Evolutionary conservation across 345 rosid genomes (phyloP).

Genomic region (Excoecaria agallocha): DNA sequence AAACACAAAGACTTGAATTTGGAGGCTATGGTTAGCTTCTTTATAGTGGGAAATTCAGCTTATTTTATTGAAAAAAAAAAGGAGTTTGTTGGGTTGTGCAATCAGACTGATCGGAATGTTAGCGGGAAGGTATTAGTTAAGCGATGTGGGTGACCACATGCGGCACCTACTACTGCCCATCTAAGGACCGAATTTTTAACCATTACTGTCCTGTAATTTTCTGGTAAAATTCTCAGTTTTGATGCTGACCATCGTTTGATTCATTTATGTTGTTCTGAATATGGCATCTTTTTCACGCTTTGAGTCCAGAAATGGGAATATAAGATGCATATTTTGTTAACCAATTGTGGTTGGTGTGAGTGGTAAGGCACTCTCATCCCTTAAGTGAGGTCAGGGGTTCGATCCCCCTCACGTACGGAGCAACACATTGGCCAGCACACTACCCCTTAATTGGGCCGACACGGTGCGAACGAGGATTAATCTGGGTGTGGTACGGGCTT

Average conservation of each 20-base stretch:
- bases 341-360: too few relatives aligned
- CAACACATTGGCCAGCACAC: too few relatives aligned
- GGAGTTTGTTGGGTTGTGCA: not conserved
- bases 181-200: conserved; percentile 5
- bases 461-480: too few relatives aligned
- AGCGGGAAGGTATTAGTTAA: conserved; percentile 2
- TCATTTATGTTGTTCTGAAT: not conserved
- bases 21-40: not conserved
- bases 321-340: too few relatives aligned
- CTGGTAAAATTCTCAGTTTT: not conserved
- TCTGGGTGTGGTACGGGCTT: too few relatives aligned
- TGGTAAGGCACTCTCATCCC: too few relatives aligned
- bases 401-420: too few relatives aligned
- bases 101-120: not conserved
- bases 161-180: conserved; percentile 8
- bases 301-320: conserved; percentile 13
- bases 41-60: conserved; percentile 12
- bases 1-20: conserved; percentile 3
- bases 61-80: not conserved
- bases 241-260: not conserved
- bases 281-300: not conserved
- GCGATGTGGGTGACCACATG: not conserved
- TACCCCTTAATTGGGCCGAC: too few relatives aligned
- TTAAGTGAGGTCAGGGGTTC: too few relatives aligned
- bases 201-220: not conserved